A percentile compares a stretch with the other conserved stretches of the same genome.
Evolutionary conservation across 306 rosid genomes (phyloP).

Genomic region (Astragalus membranaceus): DNA sequence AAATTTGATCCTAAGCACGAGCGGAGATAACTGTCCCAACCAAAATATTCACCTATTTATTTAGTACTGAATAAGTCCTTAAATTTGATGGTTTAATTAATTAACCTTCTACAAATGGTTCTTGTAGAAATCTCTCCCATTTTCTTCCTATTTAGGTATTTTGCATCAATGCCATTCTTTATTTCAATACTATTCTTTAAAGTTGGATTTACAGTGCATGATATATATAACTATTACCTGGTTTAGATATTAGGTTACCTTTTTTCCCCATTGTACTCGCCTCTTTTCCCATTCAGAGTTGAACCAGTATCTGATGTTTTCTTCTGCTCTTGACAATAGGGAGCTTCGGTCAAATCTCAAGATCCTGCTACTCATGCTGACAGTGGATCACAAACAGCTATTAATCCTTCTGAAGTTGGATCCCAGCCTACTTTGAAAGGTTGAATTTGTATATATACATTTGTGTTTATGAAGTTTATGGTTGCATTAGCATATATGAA

Average conservation of each 20-base stretch:
- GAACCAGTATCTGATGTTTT: constrained; percentile 9
- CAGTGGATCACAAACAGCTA: constrained; percentile 52
- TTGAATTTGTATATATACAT: constrained; percentile 19
- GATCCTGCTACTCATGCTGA: constrained; percentile 43
- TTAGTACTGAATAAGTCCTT: too few relatives aligned
- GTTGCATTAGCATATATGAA: background rate
- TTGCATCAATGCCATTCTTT: too few relatives aligned
- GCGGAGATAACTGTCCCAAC: too few relatives aligned
- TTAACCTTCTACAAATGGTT: too few relatives aligned
- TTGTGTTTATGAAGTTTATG: constrained; percentile 14
- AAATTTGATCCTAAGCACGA: too few relatives aligned
- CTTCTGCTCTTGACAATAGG: constrained; percentile 40
- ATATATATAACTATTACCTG: constrained; percentile 1
- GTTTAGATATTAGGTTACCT: background rate
- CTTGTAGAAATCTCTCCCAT: too few relatives aligned
- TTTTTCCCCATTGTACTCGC: background rate
- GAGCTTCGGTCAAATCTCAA: constrained; percentile 44
- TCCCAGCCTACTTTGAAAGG: constrained; percentile 55
- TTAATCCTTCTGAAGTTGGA: constrained; percentile 40
- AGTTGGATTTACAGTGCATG: background rate
- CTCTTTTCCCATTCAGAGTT: background rate
- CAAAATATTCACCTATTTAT: too few relatives aligned
- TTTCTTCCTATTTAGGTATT: too few relatives aligned
- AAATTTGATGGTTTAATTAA: too few relatives aligned
- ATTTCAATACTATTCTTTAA: too few relatives aligned